Evolutionary conservation across 768 basidiomycete species (phyloP).

Genomic region (Xerocomellus dryophilus): DNA sequence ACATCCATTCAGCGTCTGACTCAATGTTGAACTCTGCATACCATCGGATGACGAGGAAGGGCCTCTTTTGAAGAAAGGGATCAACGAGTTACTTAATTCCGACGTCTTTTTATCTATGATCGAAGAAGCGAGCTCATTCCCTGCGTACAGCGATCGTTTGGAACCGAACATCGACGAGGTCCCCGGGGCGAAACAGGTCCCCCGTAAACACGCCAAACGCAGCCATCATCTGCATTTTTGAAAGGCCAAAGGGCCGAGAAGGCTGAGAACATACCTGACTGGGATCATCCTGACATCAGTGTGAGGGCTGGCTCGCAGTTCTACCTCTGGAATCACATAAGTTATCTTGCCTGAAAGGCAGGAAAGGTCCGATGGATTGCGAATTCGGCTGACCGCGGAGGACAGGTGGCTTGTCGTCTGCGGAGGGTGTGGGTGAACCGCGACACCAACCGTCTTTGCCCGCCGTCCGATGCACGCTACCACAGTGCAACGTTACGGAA

Average conservation of each 20-base stretch:
- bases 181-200: not conserved
- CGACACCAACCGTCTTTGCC: not conserved
- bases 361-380: not conserved
- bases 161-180: not conserved
- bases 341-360: too few relatives aligned
- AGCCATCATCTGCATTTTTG: not conserved
- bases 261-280: not conserved
- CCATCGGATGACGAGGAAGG: constrained; percentile 8
- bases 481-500: not conserved
- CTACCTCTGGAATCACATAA: not conserved
- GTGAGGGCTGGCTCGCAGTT: not conserved
- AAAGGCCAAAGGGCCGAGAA: not conserved
- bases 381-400: not conserved
- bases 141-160: not conserved
- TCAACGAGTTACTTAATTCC: constrained; percentile 9
- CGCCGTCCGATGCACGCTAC: not conserved
- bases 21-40: not conserved
- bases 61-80: constrained; percentile 1
- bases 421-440: not conserved
- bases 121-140: constrained; percentile 3
- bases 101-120: constrained; percentile 12
- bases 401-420: not conserved
- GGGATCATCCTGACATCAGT: not conserved
- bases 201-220: not conserved
- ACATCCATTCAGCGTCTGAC: constrained; percentile 12